A percentile compares a stretch with the other conserved stretches of the same genome.
Conservation (phyloP, 148 eudicot species). For the Rhododendron henanense region DNA sequence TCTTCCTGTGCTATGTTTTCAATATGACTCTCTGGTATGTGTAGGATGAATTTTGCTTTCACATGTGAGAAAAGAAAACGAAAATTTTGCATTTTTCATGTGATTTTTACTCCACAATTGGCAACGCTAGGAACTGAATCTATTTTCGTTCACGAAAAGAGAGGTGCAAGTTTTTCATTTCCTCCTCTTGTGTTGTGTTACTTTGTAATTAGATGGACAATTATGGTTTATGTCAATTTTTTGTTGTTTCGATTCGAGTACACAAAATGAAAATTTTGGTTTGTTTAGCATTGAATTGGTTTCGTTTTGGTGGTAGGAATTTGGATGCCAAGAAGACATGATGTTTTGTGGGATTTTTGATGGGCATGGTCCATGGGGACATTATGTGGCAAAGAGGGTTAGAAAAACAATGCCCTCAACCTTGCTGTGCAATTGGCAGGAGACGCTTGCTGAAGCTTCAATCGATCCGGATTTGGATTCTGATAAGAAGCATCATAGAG, state of each 20-base stretch:
- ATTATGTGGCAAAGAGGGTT: conserved; percentile 76
- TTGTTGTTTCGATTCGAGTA: not conserved
- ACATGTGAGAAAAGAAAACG: not conserved
- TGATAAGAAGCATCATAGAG: conserved; percentile 51
- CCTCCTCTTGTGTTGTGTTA: not conserved
- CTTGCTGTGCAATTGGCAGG: conserved; percentile 79
- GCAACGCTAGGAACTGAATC: not conserved
- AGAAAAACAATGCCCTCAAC: conserved; percentile 75
- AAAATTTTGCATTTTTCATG: not conserved
- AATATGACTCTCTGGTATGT: not conserved
- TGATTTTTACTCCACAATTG: not conserved
- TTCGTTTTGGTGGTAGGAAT: conserved; percentile 47
- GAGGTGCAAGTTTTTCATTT: not conserved
- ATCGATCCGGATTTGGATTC: conserved; percentile 48
- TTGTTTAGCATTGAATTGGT: not conserved
- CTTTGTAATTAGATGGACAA: not conserved
- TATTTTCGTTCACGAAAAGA: not conserved
- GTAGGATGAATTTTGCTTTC: not conserved
- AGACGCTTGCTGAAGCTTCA: conserved; percentile 52
- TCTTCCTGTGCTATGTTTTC: not conserved
- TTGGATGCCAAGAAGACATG: conserved; percentile 91
- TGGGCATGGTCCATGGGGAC: conserved; percentile 98
- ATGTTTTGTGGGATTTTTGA: conserved; percentile 91
- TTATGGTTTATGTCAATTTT: not conserved
- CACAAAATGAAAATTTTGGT: not conserved